Evolutionary conservation across 768 basidiomycete genomes (phyloP).

Genomic region (Russula sp.): DNA sequence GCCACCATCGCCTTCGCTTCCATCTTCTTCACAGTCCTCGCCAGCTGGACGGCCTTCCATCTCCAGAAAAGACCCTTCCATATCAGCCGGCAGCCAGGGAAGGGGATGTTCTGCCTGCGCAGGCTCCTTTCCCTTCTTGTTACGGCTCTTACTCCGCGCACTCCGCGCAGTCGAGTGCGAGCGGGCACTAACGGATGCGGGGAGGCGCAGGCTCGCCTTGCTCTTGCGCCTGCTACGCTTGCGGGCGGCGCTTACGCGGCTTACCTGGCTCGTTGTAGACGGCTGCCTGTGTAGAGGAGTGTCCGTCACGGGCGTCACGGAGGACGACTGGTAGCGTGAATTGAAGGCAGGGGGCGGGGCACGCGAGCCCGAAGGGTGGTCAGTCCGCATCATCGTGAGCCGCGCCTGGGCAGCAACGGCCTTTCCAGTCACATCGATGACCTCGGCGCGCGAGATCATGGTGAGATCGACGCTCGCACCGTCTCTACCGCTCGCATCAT

Average conservation of each 20-base stretch:
- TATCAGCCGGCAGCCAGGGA: background rate
- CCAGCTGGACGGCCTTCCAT: constrained; percentile 15
- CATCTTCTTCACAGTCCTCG: constrained; percentile 5
- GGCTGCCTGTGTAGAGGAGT: background rate
- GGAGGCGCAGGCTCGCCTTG: constrained; percentile 61
- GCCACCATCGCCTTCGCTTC: background rate
- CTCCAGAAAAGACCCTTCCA: constrained; percentile 20
- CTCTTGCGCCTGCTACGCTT: constrained; percentile 58
- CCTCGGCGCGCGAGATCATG: constrained; percentile 21
- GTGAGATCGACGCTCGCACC: constrained; percentile 5
- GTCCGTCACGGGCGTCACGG: background rate
- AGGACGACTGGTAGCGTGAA: background rate
- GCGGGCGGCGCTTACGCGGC: constrained; percentile 57
- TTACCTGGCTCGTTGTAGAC: constrained; percentile 30
- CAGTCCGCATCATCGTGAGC: constrained; percentile 11
- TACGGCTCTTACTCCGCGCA: constrained; percentile 11
- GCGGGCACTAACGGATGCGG: constrained; percentile 21
- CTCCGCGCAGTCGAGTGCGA: background rate
- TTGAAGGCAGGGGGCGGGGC: background rate
- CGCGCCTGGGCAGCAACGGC: constrained; percentile 21
- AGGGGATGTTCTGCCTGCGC: background rate
- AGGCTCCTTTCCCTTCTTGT: constrained; percentile 13
- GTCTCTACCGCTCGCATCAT: constrained; percentile 17
- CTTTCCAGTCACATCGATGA: constrained; percentile 20
- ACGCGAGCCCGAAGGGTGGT: background rate